Conservation (phyloP, 257 asterid genomes). For the Solanum virginianum region DNA sequence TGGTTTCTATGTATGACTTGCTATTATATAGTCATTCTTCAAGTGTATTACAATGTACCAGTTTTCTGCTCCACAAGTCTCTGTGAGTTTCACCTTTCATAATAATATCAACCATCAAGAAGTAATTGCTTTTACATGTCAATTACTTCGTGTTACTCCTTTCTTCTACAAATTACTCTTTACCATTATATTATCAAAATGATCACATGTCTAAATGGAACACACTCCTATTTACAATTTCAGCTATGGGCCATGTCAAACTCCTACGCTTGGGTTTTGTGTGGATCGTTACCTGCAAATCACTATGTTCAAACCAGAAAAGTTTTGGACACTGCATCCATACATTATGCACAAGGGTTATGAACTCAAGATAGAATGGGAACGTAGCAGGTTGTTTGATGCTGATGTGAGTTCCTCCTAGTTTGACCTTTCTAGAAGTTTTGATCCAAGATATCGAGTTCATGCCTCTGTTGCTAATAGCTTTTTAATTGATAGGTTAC, state of each 20-base stretch:
- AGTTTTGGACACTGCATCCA: slow-evolving; percentile 73
- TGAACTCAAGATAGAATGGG: slow-evolving; percentile 85
- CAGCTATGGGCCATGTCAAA: slow-evolving; percentile 96
- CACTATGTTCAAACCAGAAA: slow-evolving; percentile 71
- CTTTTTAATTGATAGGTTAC: slow-evolving; percentile 36
- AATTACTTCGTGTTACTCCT: background rate
- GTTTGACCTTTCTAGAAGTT: background rate
- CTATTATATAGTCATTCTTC: background rate
- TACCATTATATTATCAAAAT: background rate
- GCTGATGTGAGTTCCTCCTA: slow-evolving; percentile 40
- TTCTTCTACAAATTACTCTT: background rate
- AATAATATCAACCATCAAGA: background rate
- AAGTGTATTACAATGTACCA: background rate
- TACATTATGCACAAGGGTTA: slow-evolving; percentile 57
- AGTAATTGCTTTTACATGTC: background rate
- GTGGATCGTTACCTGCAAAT: slow-evolving; percentile 83
- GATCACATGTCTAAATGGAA: background rate
- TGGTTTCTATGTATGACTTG: background rate
- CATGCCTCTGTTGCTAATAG: slow-evolving; percentile 10
- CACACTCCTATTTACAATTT: slow-evolving; percentile 12
- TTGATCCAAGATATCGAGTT: background rate
- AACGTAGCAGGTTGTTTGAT: slow-evolving; percentile 72
- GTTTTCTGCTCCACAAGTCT: background rate
- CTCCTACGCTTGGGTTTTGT: slow-evolving; percentile 91
- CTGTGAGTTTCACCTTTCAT: background rate